These are phyloP conservation scores for Irpex rosettiformis DNA, from an alignment of 1,284 basidiomycete species.

Conservation along the genomic window DNA sequence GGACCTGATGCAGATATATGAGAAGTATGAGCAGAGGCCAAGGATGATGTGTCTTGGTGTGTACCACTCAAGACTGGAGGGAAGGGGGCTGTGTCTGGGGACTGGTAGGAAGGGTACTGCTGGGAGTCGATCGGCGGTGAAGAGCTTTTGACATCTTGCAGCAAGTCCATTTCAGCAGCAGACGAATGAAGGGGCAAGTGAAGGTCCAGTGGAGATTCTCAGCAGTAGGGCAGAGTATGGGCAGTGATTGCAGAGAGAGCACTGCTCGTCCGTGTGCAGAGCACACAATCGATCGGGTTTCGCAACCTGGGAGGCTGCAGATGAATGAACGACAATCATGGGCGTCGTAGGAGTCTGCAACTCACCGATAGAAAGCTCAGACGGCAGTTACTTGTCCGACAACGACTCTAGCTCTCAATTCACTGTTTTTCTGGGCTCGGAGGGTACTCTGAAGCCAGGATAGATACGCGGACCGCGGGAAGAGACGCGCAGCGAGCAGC, in stretches of 20 bases:
- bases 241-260: background rate
- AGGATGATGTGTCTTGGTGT: slow-evolving; percentile 25
- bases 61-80: slow-evolving; percentile 24
- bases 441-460: background rate
- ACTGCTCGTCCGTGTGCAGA: background rate
- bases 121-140: slow-evolving; percentile 23
- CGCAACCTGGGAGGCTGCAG: background rate
- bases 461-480: background rate
- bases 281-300: slow-evolving; percentile 5
- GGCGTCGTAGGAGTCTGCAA: background rate
- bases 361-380: background rate
- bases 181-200: background rate
- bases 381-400: background rate
- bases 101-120: slow-evolving; percentile 25
- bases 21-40: slow-evolving; percentile 17
- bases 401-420: background rate
- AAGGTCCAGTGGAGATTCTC: background rate
- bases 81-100: slow-evolving; percentile 22
- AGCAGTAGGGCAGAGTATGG: background rate
- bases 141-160: slow-evolving; percentile 25
- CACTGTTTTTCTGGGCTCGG: background rate
- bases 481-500: background rate
- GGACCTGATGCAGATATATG: slow-evolving; percentile 29
- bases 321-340: slow-evolving; percentile 5
- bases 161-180: slow-evolving; percentile 21